phyloP scores from a whole-genome alignment of 2,329 filamentous ascomycete genomes.

The Botryotinia convoluta region DNA sequence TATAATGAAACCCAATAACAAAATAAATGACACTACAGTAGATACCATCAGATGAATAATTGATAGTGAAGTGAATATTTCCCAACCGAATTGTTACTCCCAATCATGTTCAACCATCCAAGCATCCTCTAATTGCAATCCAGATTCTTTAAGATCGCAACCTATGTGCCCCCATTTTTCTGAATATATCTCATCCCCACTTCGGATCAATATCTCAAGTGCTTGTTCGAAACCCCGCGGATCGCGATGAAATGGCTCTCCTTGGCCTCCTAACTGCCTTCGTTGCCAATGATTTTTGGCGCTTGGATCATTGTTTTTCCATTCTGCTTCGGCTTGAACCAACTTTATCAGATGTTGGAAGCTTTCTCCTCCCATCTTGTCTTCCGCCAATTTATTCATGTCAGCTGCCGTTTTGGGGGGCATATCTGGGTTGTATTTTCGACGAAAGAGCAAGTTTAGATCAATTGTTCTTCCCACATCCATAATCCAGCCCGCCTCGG shows the following conservation, averaged over 20 bases:
- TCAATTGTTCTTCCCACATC: constrained; percentile 43
- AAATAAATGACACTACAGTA: no score
- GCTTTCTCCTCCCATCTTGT: constrained; percentile 22
- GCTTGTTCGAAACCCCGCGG: constrained; percentile 45
- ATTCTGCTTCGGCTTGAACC: constrained; percentile 36
- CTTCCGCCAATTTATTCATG: not conserved
- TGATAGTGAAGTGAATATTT: not conserved
- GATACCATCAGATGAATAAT: not conserved
- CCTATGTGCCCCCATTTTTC: constrained; percentile 48
- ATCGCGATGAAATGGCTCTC: constrained; percentile 55
- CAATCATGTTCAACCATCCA: constrained; percentile 48
- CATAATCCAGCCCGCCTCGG: constrained; percentile 44
- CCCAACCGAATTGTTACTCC: constrained; percentile 21
- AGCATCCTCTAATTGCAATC: constrained; percentile 44
- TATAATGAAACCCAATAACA: no score
- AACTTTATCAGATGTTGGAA: constrained; percentile 37
- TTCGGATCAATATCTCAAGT: constrained; percentile 47
- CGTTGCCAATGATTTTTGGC: constrained; percentile 52
- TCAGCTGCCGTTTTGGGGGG: constrained; percentile 24
- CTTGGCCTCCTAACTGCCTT: constrained; percentile 50
- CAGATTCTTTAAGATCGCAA: constrained; percentile 43
- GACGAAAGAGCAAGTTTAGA: constrained; percentile 14
- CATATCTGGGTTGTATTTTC: not conserved
- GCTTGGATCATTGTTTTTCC: constrained; percentile 29
- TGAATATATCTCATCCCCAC: constrained; percentile 42